Conservation (phyloP, 2,329 filamentous ascomycete genomes). For the Bipolaris gigantea region DNA sequence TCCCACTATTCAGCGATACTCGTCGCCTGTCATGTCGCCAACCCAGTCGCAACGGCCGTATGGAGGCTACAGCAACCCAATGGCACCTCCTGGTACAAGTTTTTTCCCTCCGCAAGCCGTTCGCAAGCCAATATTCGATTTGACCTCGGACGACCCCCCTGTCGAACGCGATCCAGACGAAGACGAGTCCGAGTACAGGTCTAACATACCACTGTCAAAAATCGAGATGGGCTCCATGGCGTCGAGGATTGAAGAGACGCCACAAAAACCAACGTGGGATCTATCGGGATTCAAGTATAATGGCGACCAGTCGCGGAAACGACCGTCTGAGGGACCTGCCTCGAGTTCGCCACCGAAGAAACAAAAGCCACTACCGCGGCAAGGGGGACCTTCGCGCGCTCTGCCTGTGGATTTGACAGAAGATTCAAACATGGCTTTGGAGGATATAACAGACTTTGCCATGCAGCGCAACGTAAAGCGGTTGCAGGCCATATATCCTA, state of each 20-base stretch:
- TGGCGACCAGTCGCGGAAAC: conserved; percentile 29
- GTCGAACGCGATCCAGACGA: conserved; percentile 54
- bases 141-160: conserved; percentile 51
- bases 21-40: conserved; percentile 46
- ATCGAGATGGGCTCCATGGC: conserved; percentile 46
- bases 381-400: conserved; percentile 40
- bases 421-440: conserved; percentile 23
- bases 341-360: conserved; percentile 30
- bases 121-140: conserved; percentile 44
- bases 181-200: conserved; percentile 46
- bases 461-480: conserved; percentile 56
- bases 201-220: conserved; percentile 63
- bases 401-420: conserved; percentile 35
- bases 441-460: conserved; percentile 49
- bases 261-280: conserved; percentile 36
- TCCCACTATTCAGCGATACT: conserved; percentile 54
- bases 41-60: conserved; percentile 71
- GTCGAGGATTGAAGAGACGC: conserved; percentile 39
- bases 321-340: conserved; percentile 24
- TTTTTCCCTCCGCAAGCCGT: conserved; percentile 54
- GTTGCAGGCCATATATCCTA: conserved; percentile 54
- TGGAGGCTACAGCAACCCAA: conserved; percentile 59
- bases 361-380: conserved; percentile 25
- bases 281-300: conserved; percentile 33
- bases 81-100: conserved; percentile 78